These are phyloP conservation scores for Triticum aestivum DNA, from an alignment of 176 grass and related monocot species.

Conservation along the genomic window IWGSC_CS_RefSeq_v2.1 NC_057798.1:117552919-117553418, in stretches of 20 bases:
- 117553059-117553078: background rate
- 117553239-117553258: background rate
- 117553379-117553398: background rate
- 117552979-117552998: background rate
- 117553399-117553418: background rate
- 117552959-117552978: background rate
- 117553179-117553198: background rate
- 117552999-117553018: background rate
- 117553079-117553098: too few relatives aligned
- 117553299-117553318: background rate
- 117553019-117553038: background rate
- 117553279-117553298: too few relatives aligned
- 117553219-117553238: background rate
- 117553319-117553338: background rate
- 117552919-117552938: background rate
- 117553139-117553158: background rate
- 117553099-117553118: too few relatives aligned
- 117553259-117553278: too few relatives aligned
- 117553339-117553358: background rate
- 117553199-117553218: background rate
- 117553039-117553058: background rate
- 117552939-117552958: conserved; percentile 1
- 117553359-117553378: background rate
- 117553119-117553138: too few relatives aligned
- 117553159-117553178: background rate